Evolutionary conservation across 805 yeast genomes (phyloP), one percentile per base, ranked within the genome.

Genomic region (Brettanomyces bruxellensis): DNA sequence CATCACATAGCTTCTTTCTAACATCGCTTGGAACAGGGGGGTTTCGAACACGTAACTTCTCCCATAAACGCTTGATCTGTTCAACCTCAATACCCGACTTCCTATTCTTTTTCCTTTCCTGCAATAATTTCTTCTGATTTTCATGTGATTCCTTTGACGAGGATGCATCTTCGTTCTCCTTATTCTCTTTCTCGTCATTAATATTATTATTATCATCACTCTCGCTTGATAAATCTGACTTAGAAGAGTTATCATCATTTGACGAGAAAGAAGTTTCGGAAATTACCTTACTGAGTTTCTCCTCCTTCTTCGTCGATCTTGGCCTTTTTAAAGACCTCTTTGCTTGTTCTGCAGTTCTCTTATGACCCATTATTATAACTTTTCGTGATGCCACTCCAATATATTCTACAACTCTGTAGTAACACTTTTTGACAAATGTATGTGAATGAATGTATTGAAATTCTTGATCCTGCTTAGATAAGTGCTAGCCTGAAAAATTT

Each of bases 51-150:
- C 98, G 79, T 57, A 91, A 71, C 63, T 78, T 80, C 70, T 90
- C 98, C 99, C 99, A 91, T 39, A 91, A 62, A 32, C 75, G 71
- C 65, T 91, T 91, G 66, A 91, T 88, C 54, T 79, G 76, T 64
- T 86, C 88, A 44, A 91, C 89, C 65, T 84, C 86, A 35, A 69
- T 68, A 57, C 97, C 98, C n/a, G 93, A 76, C 61, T 84, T 86
- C 70, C 96, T 81, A 61, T 81, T 79, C 53, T 87, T 69, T 65
- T 90, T 91, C 67, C 99, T 80, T 61, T 90, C 96, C 48, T 79
- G 78, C 36, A 84, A 71, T 36, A 82, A 60, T 57, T 80, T 80
- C 63, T 82, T 82, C 67, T 91, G 96, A 61, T 87, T 96, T 28
- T 81, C 81, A 60, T 87, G 95, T 55, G 78, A 79, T 60, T 82